Evolutionary conservation across 208 protist genomes (phyloP), one percentile per base, ranked within the genome.

Genomic region (Wallacemonas rigidus): DNA sequence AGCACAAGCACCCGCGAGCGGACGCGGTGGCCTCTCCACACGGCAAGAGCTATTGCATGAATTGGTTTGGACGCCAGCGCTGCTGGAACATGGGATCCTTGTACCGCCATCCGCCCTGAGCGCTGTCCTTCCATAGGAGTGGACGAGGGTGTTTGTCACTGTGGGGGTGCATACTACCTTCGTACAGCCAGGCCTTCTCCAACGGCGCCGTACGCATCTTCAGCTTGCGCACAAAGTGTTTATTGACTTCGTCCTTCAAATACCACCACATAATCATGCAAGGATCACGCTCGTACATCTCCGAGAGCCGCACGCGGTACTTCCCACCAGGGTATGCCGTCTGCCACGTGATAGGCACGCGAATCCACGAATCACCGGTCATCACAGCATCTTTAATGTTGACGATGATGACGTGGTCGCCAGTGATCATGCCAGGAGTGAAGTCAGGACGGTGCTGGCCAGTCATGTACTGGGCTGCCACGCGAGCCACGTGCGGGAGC

Each of bases 201-300:
- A 97, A 71, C 38, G 92, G 92, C 35, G 92, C 92, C 3, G 85
- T 83, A 70, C 92, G 88, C 41, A 76, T 95, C 80, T 97, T 97
- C 12, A 97, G 82, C 79, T 97, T 97, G 7, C 92, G 89, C 39
- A 94, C 89, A 85, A 97, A 97, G 76, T 97, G 87, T 9, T 81
- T 75, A 57, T 95, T 97, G 36, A 97, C 91, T 69, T 97, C 91
- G 72, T 95, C 89, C 75, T 94, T 94, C 7, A 97, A 65, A 69
- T 87, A 97, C 87, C 89, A 94, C 87, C 88, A 97, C 89, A 97
- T 94, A 43, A 97, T 80, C 93, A 97, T 97, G 82, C 93, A 97
- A 3, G 93, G 93, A 72, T 97, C 93, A 2, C 93, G 90, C 75
- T 97, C 89, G 80, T 95, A 97, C 93, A 97, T 95, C 61, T 97